Base-by-base conservation (phyloP, 441 rosid genomes). In the Jatropha multifida region DNA sequence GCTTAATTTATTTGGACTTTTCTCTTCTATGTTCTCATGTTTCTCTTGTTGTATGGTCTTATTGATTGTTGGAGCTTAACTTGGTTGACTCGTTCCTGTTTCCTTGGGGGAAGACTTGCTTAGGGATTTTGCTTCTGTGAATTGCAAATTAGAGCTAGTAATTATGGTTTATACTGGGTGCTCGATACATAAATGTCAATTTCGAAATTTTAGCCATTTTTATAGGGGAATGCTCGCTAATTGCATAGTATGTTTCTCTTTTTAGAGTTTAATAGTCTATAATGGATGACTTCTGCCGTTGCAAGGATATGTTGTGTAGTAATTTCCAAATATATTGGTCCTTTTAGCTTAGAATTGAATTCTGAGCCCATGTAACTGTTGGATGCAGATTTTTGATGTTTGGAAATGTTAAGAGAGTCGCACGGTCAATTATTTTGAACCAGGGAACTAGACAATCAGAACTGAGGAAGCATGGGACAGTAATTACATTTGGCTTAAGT, bases 311-410 rank as follows among this genome's bases (percentile, higher is more conserved):
- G 32, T 1, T 32, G 0, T 32, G 32, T 8, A 4, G 20, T 60
- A 27, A 6, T 62, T 67, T 58, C 59, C 15, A 6, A 27, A n/a
- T 56, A 7, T 69, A 15, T 10, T 69, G 11, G 17, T 26, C n/a
- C 60, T 37, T 11, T 38, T 41, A 46, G 10, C 55, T 72, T 64
- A 18, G 18, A 62, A 14, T 77, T 54, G 23, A n/a, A 38, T 76
- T 17, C 46, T 38, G 64, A 54, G 9, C 6, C 76, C 18, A 69
- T 69, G 23, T 68, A 38, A 72, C 55, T 79, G 61, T 80, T 76
- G 61, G 56, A 68, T 86, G 91, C 90, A 94, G 98, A 65, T 76
- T 85, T 86, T 79, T 96, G 87, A 79, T 75, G 23, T 71, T 81
- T 80, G 85, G 77, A 61, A 83, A 80, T 48, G 52, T 88, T 77